Base-by-base conservation (phyloP, 2,329 filamentous ascomycete species). In the Colletotrichum sp. region DNA sequence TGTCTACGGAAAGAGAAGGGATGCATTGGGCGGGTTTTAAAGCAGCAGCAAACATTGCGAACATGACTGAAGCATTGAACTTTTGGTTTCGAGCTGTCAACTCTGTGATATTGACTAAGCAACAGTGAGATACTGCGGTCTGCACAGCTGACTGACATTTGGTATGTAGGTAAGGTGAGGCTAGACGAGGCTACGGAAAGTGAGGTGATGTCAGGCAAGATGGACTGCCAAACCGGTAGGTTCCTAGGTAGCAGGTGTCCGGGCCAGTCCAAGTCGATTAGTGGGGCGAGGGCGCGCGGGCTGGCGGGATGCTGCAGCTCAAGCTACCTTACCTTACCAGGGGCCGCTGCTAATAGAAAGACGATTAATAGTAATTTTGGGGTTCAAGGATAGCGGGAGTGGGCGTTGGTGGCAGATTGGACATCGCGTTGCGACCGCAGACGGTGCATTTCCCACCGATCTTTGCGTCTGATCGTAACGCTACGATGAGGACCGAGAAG, bases 21-120 rank as follows among this genome's bases (percentile, higher is more conserved):
- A 32, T 74, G 74, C 74, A 74, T 76, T 65, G 74, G 74, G 74
- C 71, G 70, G 70, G n/a, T 69, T 73, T 69, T 16, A 21, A 76
- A 71, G 34, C 60, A 76, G 62, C 73, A 76, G 73, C 73, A 69
- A 69, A 73, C 66, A 69, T 64, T 66, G 64, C 70, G 71, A 69
- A 76, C 71, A 76, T 76, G 74, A 76, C 34, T 69, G 36, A 74
- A 65, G 24, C 55, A 76, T 67, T 52, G 15, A 64, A 64, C 9
- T 39, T 64, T 64, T 9, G 34, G 10, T 44, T 44, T 44, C 26
- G n/a, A 15, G 28, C 5, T 15, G 13, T n/a, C 21, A 21, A 28
- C 21, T n/a, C 36, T 18, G 16, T 57, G 67, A 71, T 10, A n/a
- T 18, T n/a, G 28, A 8, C 36, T 26, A 24, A 9, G 62, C 6